Evolutionary conservation across 805 yeast species (phyloP).

Genomic region (Candida koratica): DNA sequence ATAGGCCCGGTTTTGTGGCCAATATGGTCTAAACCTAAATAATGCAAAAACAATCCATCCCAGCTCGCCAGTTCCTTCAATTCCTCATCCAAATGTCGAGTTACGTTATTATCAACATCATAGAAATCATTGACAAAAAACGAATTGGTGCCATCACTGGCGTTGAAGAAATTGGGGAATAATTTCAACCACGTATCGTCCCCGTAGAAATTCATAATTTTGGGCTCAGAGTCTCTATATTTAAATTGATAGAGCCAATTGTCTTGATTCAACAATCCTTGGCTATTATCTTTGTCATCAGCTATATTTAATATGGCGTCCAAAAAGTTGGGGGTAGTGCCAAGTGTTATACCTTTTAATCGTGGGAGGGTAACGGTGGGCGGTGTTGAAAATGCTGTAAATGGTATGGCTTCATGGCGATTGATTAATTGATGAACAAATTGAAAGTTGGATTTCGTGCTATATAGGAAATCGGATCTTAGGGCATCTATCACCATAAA

Average conservation of each 20-base stretch:
- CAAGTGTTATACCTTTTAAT: conserved; percentile 88
- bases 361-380: conserved; percentile 97
- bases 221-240: conserved; percentile 18
- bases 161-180: conserved; percentile 55
- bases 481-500: conserved; percentile 91
- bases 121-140: conserved; percentile 94
- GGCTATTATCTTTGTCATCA: conserved; percentile 74
- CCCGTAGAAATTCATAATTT: conserved; percentile 78
- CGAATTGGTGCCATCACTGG: conserved; percentile 83
- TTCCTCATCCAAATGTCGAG: conserved; percentile 72
- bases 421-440: conserved; percentile 64
- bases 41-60: conserved; percentile 88
- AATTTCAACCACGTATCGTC: conserved; percentile 97
- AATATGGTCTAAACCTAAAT: conserved; percentile 91
- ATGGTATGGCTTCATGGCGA: conserved; percentile 73
- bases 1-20: conserved; percentile 96
- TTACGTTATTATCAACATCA: conserved; percentile 90
- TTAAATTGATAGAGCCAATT: conserved; percentile 79
- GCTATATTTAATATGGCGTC: conserved; percentile 94
- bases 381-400: conserved; percentile 88
- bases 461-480: conserved; percentile 80
- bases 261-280: conserved; percentile 69
- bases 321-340: conserved; percentile 88
- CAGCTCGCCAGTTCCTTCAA: conserved; percentile 47
- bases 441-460: conserved; percentile 59